Evolutionary conservation across 2,329 filamentous ascomycete genomes (phyloP).

Genomic region (Cordyceps tenuipes): DNA sequence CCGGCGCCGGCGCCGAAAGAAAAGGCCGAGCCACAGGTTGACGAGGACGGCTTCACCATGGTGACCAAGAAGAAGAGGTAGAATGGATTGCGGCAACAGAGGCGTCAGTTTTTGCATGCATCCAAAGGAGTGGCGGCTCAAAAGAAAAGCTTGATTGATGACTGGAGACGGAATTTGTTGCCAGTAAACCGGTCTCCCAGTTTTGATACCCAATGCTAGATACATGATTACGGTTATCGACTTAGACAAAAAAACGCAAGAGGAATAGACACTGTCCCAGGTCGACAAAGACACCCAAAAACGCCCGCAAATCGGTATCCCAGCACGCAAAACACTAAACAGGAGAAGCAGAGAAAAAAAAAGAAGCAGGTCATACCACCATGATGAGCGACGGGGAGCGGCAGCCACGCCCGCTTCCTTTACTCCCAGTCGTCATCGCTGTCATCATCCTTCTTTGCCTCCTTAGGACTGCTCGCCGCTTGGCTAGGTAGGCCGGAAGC

Average conservation of each 20-base stretch:
- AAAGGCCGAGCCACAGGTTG: constrained; percentile 61
- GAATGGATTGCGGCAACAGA: constrained; percentile 14
- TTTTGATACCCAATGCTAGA: constrained; percentile 14
- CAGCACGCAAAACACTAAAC: neutral
- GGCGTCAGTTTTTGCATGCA: too few relatives aligned
- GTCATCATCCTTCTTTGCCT: constrained; percentile 46
- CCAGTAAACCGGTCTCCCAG: neutral
- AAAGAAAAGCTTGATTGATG: neutral
- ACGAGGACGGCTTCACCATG: constrained; percentile 75
- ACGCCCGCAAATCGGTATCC: constrained; percentile 1
- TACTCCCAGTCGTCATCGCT: constrained; percentile 75
- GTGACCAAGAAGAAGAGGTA: constrained; percentile 61
- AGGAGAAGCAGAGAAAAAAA: constrained; percentile 11
- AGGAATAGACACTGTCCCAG: neutral
- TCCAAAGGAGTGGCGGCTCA: neutral
- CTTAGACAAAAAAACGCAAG: neutral
- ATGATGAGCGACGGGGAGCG: neutral
- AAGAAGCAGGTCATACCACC: constrained; percentile 4
- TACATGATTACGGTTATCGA: constrained; percentile 8
- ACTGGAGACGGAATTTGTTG: neutral
- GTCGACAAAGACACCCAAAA: neutral
- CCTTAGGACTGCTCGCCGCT: constrained; percentile 60
- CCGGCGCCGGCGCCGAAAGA: constrained; percentile 46
- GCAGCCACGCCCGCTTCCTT: neutral
- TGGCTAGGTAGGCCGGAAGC: constrained; percentile 69